These are phyloP conservation scores for Thyridium curvatum DNA, from an alignment of 2,329 filamentous ascomycete genomes.

Conservation along the genomic window DNA sequence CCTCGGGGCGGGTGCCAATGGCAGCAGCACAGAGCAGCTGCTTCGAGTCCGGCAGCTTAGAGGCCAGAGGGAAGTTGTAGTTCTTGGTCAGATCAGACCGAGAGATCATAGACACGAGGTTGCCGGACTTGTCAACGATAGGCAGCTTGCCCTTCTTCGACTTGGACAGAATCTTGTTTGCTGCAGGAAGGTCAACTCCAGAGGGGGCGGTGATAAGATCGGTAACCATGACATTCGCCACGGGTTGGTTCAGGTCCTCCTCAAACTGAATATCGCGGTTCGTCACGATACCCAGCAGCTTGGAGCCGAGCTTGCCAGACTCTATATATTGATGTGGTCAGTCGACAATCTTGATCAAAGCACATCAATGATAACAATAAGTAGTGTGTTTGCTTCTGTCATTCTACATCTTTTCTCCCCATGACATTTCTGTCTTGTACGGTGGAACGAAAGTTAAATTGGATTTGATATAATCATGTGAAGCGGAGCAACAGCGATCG, in stretches of 20 bases:
- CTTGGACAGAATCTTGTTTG: slow-evolving; percentile 86
- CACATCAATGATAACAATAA: slow-evolving; percentile 5
- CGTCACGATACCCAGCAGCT: slow-evolving; percentile 94
- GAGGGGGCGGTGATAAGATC: slow-evolving; percentile 83
- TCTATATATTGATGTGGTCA: slow-evolving; percentile 51
- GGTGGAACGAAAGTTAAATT: slow-evolving; percentile 99
- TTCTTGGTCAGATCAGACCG: slow-evolving; percentile 98
- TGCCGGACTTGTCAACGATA: slow-evolving; percentile 76
- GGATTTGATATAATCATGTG: slow-evolving; percentile 74
- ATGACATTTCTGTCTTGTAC: slow-evolving; percentile 80
- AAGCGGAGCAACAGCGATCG: slow-evolving; percentile 23
- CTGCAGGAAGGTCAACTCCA: slow-evolving; percentile 79
- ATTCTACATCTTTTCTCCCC: slow-evolving; percentile 60
- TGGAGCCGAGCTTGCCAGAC: slow-evolving; percentile 85
- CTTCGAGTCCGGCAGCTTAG: slow-evolving; percentile 94
- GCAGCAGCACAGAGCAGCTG: slow-evolving; percentile 94
- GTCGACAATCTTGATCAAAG: slow-evolving; percentile 14
- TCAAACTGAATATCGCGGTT: slow-evolving; percentile 98
- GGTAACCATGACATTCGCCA: slow-evolving; percentile 90
- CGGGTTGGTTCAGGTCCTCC: slow-evolving; percentile 61
- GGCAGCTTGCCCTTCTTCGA: slow-evolving; percentile 99
- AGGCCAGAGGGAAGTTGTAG: slow-evolving; percentile 91
- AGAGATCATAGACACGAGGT: slow-evolving; percentile 86
- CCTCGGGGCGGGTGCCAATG: slow-evolving; percentile 90
- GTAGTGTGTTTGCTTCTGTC: slow-evolving; percentile 19